These are phyloP conservation scores for Dactylis glomerata DNA, from an alignment of 176 grass and related monocot genomes.

Conservation along the genomic window DNA sequence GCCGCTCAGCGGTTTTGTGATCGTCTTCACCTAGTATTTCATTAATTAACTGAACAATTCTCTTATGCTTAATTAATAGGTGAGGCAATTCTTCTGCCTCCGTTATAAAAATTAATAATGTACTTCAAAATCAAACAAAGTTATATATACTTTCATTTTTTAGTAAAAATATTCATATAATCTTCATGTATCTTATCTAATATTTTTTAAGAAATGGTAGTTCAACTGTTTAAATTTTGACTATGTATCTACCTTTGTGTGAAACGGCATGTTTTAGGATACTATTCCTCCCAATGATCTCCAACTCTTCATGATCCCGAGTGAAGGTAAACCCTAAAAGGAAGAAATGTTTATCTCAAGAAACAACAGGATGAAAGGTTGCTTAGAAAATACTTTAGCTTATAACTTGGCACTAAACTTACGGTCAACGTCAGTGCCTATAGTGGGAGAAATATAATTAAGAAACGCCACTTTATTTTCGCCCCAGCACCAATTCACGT, in stretches of 20 bases:
- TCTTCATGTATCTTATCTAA: not conserved
- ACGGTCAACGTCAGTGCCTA: constrained; percentile 21
- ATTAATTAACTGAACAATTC: too few relatives aligned
- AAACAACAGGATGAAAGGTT: not conserved
- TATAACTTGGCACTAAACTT: not conserved
- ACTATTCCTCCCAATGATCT: not conserved
- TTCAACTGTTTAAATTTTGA: not conserved
- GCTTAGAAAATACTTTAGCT: not conserved
- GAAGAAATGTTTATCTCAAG: not conserved
- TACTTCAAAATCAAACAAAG: not conserved
- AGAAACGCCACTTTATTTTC: constrained; percentile 31
- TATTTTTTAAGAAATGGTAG: not conserved
- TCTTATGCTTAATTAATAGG: too few relatives aligned
- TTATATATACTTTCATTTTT: too few relatives aligned
- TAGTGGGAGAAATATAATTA: constrained; percentile 20
- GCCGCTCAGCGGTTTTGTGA: too few relatives aligned
- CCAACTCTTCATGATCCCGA: not conserved
- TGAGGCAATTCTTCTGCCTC: too few relatives aligned
- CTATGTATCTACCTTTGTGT: not conserved
- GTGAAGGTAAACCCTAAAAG: not conserved
- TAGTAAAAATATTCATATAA: not conserved
- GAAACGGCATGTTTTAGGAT: not conserved
- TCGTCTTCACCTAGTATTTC: too few relatives aligned
- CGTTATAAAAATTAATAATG: too few relatives aligned
- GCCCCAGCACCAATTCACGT: constrained; percentile 28